phyloP scores from a whole-genome alignment of 768 basidiomycete genomes.

The Austroboletus eburneus region DNA sequence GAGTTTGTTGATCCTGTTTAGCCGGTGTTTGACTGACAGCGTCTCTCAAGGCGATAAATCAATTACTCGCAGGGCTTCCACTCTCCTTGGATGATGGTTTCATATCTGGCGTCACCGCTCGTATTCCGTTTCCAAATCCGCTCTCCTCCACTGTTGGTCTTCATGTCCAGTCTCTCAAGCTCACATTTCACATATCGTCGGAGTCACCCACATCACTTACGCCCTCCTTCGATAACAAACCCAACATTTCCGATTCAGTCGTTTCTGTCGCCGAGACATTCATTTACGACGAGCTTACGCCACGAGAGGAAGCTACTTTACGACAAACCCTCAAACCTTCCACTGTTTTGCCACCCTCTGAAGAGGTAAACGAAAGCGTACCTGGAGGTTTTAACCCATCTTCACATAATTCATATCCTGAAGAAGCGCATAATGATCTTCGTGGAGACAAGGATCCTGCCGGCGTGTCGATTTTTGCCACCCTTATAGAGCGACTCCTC shows the following conservation, averaged over 20 bases:
- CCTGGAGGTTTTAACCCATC: conserved; percentile 71
- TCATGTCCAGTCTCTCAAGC: conserved; percentile 62
- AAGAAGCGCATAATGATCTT: conserved; percentile 30
- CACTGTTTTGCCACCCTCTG: conserved; percentile 21
- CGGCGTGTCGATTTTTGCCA: conserved; percentile 78
- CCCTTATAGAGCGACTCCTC: conserved; percentile 73
- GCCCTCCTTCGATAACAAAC: conserved; percentile 14
- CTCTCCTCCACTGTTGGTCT: conserved; percentile 69
- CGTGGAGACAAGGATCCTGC: conserved; percentile 55
- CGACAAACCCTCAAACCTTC: conserved; percentile 63
- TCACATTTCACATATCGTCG: conserved; percentile 52
- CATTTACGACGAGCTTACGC: conserved; percentile 74
- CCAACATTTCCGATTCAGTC: conserved; percentile 72
- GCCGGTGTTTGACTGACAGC: conserved; percentile 12
- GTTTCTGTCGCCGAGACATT: conserved; percentile 83
- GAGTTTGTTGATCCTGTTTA: conserved; percentile 26
- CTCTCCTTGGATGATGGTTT: conserved; percentile 66
- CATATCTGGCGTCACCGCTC: conserved; percentile 69
- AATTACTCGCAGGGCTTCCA: conserved; percentile 60
- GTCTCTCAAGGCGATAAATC: conserved; percentile 68
- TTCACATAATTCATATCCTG: conserved; percentile 26
- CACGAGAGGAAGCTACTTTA: conserved; percentile 65
- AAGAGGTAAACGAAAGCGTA: conserved; percentile 42
- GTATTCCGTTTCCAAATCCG: conserved; percentile 84
- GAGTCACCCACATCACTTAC: conserved; percentile 13